Percentiles rank a stretch among this genome's conserved stretches.
phyloP scores from a whole-genome alignment of 768 basidiomycete genomes.

The Podaxis mareebaensis region DNA sequence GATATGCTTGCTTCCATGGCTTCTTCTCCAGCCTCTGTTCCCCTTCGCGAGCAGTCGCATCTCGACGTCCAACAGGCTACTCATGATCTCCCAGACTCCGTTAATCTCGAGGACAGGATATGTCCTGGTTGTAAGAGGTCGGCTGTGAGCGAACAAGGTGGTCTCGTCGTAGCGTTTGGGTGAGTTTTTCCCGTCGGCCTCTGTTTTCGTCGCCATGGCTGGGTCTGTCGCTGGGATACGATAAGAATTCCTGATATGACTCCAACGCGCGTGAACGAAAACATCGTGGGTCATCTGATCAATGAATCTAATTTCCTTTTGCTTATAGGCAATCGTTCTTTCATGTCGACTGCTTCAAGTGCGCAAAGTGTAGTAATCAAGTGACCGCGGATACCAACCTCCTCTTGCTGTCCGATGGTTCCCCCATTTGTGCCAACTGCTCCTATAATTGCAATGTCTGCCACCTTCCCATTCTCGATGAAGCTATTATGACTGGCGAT shows the following conservation, averaged over 20 bases:
- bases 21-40: slow-evolving; percentile 22
- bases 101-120: slow-evolving; percentile 51
- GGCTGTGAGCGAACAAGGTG: slow-evolving; percentile 78
- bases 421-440: slow-evolving; percentile 93
- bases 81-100: slow-evolving; percentile 24
- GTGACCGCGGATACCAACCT: slow-evolving; percentile 97
- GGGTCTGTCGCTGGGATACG: slow-evolving; percentile 1
- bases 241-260: not conserved
- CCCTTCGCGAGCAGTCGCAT: slow-evolving; percentile 38
- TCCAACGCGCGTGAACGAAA: not conserved
- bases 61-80: slow-evolving; percentile 28
- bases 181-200: slow-evolving; percentile 39
- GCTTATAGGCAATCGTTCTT: slow-evolving; percentile 82
- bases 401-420: slow-evolving; percentile 94
- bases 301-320: slow-evolving; percentile 15
- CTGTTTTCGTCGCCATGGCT: not conserved
- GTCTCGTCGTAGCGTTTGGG: slow-evolving; percentile 96
- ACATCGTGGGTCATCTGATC: not conserved
- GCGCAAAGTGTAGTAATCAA: slow-evolving; percentile 90
- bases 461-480: slow-evolving; percentile 91
- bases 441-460: slow-evolving; percentile 97
- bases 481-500: slow-evolving; percentile 99
- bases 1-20: slow-evolving; percentile 29
- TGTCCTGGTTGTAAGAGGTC: slow-evolving; percentile 85
- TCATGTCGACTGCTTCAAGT: slow-evolving; percentile 94